Evolutionary conservation across 2,329 filamentous ascomycete species (phyloP).

Genomic region (Periconia sp.): DNA sequence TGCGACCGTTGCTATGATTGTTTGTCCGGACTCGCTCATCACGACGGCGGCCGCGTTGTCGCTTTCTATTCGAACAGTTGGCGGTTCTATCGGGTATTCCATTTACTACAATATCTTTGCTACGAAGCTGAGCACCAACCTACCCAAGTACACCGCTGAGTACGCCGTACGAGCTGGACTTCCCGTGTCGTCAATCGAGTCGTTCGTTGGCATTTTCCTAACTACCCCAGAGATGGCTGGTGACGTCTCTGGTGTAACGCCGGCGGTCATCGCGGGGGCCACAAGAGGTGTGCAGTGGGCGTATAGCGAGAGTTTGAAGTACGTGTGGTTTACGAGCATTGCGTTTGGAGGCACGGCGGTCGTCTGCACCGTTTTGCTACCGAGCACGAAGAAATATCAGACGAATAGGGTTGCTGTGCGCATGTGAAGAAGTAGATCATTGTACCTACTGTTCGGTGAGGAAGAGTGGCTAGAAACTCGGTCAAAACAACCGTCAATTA

Average conservation of each 20-base stretch:
- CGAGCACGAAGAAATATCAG: conserved; percentile 36
- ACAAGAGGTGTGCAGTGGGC: conserved; percentile 32
- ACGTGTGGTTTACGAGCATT: conserved; percentile 36
- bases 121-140: conserved; percentile 26
- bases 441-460: not conserved
- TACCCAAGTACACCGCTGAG: conserved; percentile 27
- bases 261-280: conserved; percentile 26
- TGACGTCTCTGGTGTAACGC: conserved; percentile 26
- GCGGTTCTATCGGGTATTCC: conserved; percentile 40
- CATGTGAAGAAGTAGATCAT: conserved; percentile 11
- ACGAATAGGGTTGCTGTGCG: conserved; percentile 36
- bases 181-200: conserved; percentile 36
- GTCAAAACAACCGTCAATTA: too few species aligned
- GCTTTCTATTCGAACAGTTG: conserved; percentile 49
- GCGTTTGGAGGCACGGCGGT: conserved; percentile 34
- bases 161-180: conserved; percentile 43
- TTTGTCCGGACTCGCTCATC: conserved; percentile 36
- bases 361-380: conserved; percentile 30
- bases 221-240: conserved; percentile 20
- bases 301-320: conserved; percentile 33
- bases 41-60: conserved; percentile 45
- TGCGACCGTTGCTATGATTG: conserved; percentile 37
- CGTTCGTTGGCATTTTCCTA: conserved; percentile 39
- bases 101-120: conserved; percentile 41
- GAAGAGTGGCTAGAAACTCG: too few species aligned